These are phyloP conservation scores for Zea mays DNA, from an alignment of 176 grass and related monocot genomes.

Conservation along the genomic window Zm-B73-REFERENCE-NAM-5.0 NC_050096.1:279395501-279396000, in stretches of 20 bases:
- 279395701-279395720: constrained; percentile 1
- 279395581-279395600: background rate
- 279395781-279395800: constrained; percentile 97
- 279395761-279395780: constrained; percentile 86
- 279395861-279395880: constrained; percentile 85
- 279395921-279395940: constrained; percentile 69
- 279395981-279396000: constrained; percentile 84
- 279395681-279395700: background rate
- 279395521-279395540: background rate
- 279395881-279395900: constrained; percentile 85
- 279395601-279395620: background rate
- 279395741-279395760: constrained; percentile 32
- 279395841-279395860: constrained; percentile 87
- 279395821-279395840: constrained; percentile 87
- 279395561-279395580: background rate
- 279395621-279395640: background rate
- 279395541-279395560: background rate
- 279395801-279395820: constrained; percentile 84
- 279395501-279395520: constrained; percentile 7
- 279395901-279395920: constrained; percentile 64
- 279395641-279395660: background rate
- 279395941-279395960: constrained; percentile 82
- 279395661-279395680: background rate
- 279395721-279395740: constrained; percentile 23
- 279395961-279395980: constrained; percentile 78